phyloP scores from a whole-genome alignment of 2,329 filamentous ascomycete species.

The Dendryphion nanum region DNA sequence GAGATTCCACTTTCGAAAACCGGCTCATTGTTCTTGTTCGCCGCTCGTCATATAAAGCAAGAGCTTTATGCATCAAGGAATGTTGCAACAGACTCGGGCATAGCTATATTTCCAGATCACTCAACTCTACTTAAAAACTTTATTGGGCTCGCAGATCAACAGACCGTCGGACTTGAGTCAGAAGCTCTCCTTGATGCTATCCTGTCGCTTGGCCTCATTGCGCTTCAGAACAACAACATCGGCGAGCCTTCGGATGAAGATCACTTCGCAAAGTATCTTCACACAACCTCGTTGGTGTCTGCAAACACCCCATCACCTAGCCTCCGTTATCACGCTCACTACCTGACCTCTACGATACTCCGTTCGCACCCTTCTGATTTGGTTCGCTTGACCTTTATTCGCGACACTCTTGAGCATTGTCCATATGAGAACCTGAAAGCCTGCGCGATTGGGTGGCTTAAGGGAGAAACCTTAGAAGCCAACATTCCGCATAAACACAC shows the following conservation, averaged over 20 bases:
- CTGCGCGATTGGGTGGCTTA: conserved; percentile 60
- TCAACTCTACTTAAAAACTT: conserved; percentile 53
- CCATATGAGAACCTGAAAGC: conserved; percentile 56
- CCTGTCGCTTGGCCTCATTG: conserved; percentile 52
- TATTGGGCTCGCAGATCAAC: conserved; percentile 41
- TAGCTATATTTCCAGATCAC: conserved; percentile 55
- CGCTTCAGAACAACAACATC: conserved; percentile 46
- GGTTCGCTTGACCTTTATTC: conserved; percentile 54
- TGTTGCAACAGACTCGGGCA: conserved; percentile 27
- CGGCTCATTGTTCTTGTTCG: conserved; percentile 54
- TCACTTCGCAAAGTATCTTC: conserved; percentile 53
- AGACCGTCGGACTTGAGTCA: conserved; percentile 40
- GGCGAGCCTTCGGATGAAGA: conserved; percentile 50
- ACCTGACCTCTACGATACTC: conserved; percentile 49
- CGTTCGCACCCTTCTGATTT: conserved; percentile 54
- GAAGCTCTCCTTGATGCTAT: conserved; percentile 56
- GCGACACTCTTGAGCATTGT: conserved; percentile 55
- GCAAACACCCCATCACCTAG: conserved; percentile 49
- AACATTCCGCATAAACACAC: conserved; percentile 20
- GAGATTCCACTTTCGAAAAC: conserved; percentile 58
- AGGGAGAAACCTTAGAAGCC: conserved; percentile 56
- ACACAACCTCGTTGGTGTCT: conserved; percentile 49
- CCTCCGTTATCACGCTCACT: conserved; percentile 50
- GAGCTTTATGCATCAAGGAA: conserved; percentile 48
- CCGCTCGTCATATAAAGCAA: conserved; percentile 51